Conservation (phyloP, 2,329 filamentous ascomycete genomes). For the Capronia coronata region DNA sequence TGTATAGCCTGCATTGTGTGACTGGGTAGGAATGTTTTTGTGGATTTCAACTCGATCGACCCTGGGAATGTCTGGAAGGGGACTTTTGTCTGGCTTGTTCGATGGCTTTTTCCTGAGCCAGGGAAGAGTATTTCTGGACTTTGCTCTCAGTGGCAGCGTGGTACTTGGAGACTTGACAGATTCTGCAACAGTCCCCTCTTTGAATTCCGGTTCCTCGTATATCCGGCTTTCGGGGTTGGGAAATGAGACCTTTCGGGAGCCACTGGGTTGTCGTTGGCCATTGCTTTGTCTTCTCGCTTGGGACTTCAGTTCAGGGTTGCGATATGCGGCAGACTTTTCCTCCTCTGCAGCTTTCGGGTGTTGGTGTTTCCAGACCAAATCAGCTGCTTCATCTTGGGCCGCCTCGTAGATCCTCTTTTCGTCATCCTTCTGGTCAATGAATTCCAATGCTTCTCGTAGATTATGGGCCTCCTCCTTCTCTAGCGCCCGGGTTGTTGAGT, state of each 20-base stretch:
- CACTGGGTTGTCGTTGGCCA: conserved; percentile 34
- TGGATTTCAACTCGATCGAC: conserved; percentile 65
- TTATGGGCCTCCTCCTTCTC: conserved; percentile 55
- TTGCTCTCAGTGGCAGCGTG: conserved; percentile 49
- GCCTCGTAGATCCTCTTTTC: conserved; percentile 47
- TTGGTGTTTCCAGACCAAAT: conserved; percentile 58
- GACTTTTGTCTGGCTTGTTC: conserved; percentile 33
- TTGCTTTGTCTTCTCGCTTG: conserved; percentile 18
- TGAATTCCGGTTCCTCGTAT: conserved; percentile 74
- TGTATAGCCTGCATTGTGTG: conserved; percentile 72
- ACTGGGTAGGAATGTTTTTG: conserved; percentile 75
- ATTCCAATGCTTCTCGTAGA: conserved; percentile 51
- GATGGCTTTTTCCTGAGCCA: conserved; percentile 36
- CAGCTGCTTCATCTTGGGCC: conserved; percentile 57
- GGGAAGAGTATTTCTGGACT: conserved; percentile 58
- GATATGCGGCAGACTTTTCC: conserved; percentile 44
- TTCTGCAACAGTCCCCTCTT: neutral
- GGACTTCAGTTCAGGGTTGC: conserved; percentile 38
- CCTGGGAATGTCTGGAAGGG: conserved; percentile 39
- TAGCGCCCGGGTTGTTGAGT: conserved; percentile 49
- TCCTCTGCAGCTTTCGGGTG: conserved; percentile 46
- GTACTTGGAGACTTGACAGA: conserved; percentile 23
- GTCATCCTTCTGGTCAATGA: conserved; percentile 54
- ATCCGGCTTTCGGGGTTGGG: conserved; percentile 58
- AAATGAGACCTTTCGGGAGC: conserved; percentile 47